Evolutionary conservation across 805 yeast genomes (phyloP).

Genomic region (Kuraishia floccosa): DNA sequence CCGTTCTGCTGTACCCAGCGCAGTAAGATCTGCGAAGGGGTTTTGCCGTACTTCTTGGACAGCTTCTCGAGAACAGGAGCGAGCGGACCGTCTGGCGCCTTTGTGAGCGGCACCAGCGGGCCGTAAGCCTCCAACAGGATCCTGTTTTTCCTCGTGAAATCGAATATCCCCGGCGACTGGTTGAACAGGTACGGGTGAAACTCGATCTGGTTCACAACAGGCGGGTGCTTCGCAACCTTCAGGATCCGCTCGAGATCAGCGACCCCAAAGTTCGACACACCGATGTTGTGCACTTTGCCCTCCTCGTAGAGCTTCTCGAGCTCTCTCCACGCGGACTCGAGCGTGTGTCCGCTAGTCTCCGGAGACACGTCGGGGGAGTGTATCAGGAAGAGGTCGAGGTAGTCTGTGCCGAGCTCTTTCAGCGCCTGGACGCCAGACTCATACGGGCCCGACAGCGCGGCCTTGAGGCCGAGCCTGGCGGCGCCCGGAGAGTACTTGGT

Average conservation of each 20-base stretch:
- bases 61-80: slow-evolving; percentile 27
- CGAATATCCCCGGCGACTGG: slow-evolving; percentile 40
- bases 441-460: slow-evolving; percentile 25
- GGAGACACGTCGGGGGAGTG: slow-evolving; percentile 20
- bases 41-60: slow-evolving; percentile 42
- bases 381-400: slow-evolving; percentile 50
- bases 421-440: slow-evolving; percentile 36
- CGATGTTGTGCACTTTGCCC: slow-evolving; percentile 36
- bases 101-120: slow-evolving; percentile 31
- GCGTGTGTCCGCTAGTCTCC: slow-evolving; percentile 25
- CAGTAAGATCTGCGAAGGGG: slow-evolving; percentile 54
- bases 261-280: slow-evolving; percentile 48
- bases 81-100: slow-evolving; percentile 16
- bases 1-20: slow-evolving; percentile 62
- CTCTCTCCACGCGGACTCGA: slow-evolving; percentile 40
- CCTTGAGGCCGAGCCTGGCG: slow-evolving; percentile 12
- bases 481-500: slow-evolving; percentile 38
- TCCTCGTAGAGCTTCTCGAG: slow-evolving; percentile 28
- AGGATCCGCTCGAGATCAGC: slow-evolving; percentile 31
- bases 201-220: slow-evolving; percentile 55
- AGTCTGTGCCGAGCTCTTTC: slow-evolving; percentile 34
- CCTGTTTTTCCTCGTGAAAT: slow-evolving; percentile 20
- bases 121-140: slow-evolving; percentile 33
- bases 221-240: slow-evolving; percentile 25
- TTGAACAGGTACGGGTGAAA: slow-evolving; percentile 51